These are phyloP conservation scores for Gloeostereum incarnatum DNA, from an alignment of 768 basidiomycete genomes.

Conservation along the genomic window DNA sequence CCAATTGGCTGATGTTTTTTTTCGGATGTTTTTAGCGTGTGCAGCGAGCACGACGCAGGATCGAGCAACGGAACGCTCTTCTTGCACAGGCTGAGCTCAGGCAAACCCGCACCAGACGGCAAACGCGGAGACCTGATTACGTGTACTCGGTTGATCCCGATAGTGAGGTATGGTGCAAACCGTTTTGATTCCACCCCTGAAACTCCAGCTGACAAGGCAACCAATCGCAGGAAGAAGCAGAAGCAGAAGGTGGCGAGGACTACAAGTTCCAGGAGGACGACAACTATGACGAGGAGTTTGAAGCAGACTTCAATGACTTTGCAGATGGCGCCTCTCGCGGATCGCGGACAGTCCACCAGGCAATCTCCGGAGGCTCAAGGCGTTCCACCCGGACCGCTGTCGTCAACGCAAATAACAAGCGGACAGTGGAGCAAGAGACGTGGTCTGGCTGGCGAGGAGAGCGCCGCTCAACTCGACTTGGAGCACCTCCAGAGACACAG, in stretches of 20 bases:
- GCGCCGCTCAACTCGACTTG: conserved; percentile 61
- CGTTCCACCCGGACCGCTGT: conserved; percentile 45
- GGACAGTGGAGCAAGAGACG: conserved; percentile 37
- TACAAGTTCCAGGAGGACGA: conserved; percentile 59
- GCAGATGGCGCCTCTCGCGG: conserved; percentile 31
- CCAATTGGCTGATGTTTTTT: conserved; percentile 7
- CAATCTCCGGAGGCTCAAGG: conserved; percentile 27
- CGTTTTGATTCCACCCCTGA: conserved; percentile 9
- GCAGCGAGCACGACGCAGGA: conserved; percentile 57
- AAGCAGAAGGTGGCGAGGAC: conserved; percentile 57
- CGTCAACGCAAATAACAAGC: conserved; percentile 44
- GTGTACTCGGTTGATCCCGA: conserved; percentile 61
- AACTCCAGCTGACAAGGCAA: too few relatives aligned
- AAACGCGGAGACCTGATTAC: conserved; percentile 71
- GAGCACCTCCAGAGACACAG: conserved; percentile 40
- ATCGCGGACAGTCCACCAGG: conserved; percentile 24
- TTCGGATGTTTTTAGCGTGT: conserved; percentile 44
- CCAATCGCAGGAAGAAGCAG: conserved; percentile 21
- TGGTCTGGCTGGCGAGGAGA: conserved; percentile 65
- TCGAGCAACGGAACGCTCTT: conserved; percentile 55
- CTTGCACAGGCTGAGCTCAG: conserved; percentile 72
- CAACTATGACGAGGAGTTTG: conserved; percentile 49
- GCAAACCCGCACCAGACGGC: conserved; percentile 69
- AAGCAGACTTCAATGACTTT: conserved; percentile 37
- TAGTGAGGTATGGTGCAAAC: conserved; percentile 46